phyloP scores from a whole-genome alignment of 805 yeast species.

The Cephaloascus albidus region DNA sequence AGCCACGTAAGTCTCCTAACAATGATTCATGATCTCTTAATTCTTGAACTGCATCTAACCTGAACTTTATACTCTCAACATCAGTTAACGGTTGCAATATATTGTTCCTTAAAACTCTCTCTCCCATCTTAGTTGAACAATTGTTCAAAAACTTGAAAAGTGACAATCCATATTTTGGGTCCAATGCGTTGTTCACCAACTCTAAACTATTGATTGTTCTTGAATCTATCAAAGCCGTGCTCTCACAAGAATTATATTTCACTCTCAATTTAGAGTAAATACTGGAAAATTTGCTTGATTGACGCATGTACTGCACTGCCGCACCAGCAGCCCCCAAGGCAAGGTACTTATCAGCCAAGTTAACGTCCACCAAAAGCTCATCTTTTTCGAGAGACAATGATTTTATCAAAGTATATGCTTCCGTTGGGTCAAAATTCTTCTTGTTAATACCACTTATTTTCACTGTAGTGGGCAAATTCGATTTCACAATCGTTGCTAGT shows the following conservation, averaged over 20 bases:
- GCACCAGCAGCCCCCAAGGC: slow-evolving; percentile 24
- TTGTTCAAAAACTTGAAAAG: slow-evolving; percentile 25
- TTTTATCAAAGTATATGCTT: slow-evolving; percentile 12
- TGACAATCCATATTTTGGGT: slow-evolving; percentile 14
- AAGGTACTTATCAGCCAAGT: slow-evolving; percentile 15
- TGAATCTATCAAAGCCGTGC: slow-evolving; percentile 32
- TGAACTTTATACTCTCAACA: slow-evolving; percentile 17
- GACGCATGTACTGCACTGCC: slow-evolving; percentile 13
- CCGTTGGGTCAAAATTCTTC: slow-evolving; percentile 12
- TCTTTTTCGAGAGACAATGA: slow-evolving; percentile 9
- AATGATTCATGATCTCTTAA: slow-evolving; percentile 11
- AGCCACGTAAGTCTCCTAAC: slow-evolving; percentile 7
- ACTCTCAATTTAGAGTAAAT: slow-evolving; percentile 21
- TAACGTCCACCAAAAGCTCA: slow-evolving; percentile 9
- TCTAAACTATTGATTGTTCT: slow-evolving; percentile 28
- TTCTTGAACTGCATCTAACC: slow-evolving; percentile 28
- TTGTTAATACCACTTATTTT: slow-evolving; percentile 13
- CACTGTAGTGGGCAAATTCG: slow-evolving; percentile 14
- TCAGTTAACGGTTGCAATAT: slow-evolving; percentile 40
- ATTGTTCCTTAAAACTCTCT: slow-evolving; percentile 26
- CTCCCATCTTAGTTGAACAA: slow-evolving; percentile 39
- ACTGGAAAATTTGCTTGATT: no score
- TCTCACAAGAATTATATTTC: slow-evolving; percentile 25
- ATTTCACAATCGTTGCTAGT: slow-evolving; percentile 22
- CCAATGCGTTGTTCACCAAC: slow-evolving; percentile 21